A percentile compares a stretch with the other conserved stretches of the same genome.
These are phyloP conservation scores for Chiua virens DNA, from an alignment of 768 basidiomycete species.

Conservation along the genomic window DNA sequence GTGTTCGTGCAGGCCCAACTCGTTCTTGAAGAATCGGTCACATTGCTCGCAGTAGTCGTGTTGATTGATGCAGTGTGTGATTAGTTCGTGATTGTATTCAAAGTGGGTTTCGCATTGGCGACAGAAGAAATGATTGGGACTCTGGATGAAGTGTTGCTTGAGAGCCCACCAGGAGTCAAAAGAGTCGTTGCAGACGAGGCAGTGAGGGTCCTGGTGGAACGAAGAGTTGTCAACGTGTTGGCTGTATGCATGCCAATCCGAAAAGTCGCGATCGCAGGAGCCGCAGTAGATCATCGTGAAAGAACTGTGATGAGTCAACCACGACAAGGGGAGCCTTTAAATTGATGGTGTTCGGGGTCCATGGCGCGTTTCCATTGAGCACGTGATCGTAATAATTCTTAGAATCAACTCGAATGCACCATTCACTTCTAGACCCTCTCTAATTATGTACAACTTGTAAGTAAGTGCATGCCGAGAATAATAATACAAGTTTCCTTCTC, in stretches of 20 bases:
- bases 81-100: conserved; percentile 29
- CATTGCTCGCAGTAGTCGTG: conserved; percentile 49
- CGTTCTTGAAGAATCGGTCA: conserved; percentile 40
- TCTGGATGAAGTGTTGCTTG: conserved; percentile 53
- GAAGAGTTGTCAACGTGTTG: conserved; percentile 39
- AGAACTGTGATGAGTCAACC: too few relatives aligned
- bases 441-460: too few relatives aligned
- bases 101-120: conserved; percentile 50
- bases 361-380: conserved; percentile 24
- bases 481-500: too few relatives aligned
- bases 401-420: neutral
- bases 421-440: neutral
- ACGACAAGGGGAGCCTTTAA: neutral
- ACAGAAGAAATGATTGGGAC: conserved; percentile 51
- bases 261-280: conserved; percentile 42
- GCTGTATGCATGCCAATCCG: conserved; percentile 20
- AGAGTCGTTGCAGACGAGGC: conserved; percentile 46
- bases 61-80: conserved; percentile 37
- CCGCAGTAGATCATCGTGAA: conserved; percentile 33
- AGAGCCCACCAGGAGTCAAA: conserved; percentile 41
- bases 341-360: conserved; percentile 23
- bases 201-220: conserved; percentile 39
- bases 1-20: conserved; percentile 46
- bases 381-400: conserved; percentile 22
- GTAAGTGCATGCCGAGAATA: too few relatives aligned